A percentile compares a stretch with the other conserved stretches of the same genome.
These are phyloP conservation scores for Aspergillus amoenus DNA, from an alignment of 2,329 filamentous ascomycete genomes.

Conservation along the genomic window DNA sequence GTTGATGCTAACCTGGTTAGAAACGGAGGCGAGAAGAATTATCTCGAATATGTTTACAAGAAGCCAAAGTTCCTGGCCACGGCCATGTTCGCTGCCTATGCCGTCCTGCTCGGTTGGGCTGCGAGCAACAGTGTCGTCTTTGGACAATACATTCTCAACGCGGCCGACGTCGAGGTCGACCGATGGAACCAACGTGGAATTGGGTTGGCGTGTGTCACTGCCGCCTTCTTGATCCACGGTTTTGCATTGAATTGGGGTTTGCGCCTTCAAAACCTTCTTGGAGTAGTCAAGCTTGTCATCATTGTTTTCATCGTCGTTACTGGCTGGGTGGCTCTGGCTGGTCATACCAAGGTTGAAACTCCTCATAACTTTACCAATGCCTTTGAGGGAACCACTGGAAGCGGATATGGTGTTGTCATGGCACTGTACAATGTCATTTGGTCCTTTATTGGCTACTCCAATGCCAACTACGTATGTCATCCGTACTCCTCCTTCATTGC, in stretches of 20 bases:
- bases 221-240: constrained; percentile 50
- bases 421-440: constrained; percentile 63
- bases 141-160: constrained; percentile 53
- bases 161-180: constrained; percentile 41
- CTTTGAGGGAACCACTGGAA: constrained; percentile 38
- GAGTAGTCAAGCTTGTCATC: constrained; percentile 51
- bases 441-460: constrained; percentile 61
- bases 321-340: constrained; percentile 41
- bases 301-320: constrained; percentile 49
- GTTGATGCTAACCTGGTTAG: constrained; percentile 26
- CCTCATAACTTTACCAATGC: constrained; percentile 40
- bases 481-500: neutral
- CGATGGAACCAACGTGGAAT: constrained; percentile 53
- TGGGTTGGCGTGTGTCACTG: constrained; percentile 49
- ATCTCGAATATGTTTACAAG: constrained; percentile 54
- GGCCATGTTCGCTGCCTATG: constrained; percentile 54
- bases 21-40: constrained; percentile 55
- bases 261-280: constrained; percentile 50
- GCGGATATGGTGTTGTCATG: constrained; percentile 53
- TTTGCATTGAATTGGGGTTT: constrained; percentile 49
- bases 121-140: constrained; percentile 55
- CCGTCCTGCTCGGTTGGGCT: constrained; percentile 52
- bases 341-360: constrained; percentile 36
- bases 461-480: constrained; percentile 59
- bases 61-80: constrained; percentile 54